Evolutionary conservation across 495 filamentous ascomycete genomes (phyloP).

Genomic region (Lasiosphaeriaceae sp.): DNA sequence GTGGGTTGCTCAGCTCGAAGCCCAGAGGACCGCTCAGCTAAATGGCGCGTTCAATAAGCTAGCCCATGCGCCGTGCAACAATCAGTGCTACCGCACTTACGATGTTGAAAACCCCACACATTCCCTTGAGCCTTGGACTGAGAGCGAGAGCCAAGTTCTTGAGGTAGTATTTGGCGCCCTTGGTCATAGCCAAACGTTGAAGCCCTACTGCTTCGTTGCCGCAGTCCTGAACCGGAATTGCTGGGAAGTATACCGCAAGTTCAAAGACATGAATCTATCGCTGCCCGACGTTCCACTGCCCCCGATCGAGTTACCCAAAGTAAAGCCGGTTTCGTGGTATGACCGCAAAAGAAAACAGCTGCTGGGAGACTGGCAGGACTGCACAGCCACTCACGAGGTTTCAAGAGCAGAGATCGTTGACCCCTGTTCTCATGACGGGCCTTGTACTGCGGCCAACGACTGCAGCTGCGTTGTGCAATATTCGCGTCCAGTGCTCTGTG

Average conservation of each 20-base stretch:
- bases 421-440: slow-evolving; percentile 45
- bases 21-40: slow-evolving; percentile 10
- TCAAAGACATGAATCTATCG: slow-evolving; percentile 34
- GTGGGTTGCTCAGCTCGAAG: slow-evolving; percentile 23
- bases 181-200: slow-evolving; percentile 29
- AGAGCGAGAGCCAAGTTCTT: slow-evolving; percentile 37
- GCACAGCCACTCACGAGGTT: slow-evolving; percentile 42
- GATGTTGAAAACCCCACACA: slow-evolving; percentile 23
- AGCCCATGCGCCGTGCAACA: slow-evolving; percentile 30
- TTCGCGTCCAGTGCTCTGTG: slow-evolving; percentile 51
- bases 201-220: slow-evolving; percentile 38
- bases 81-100: slow-evolving; percentile 38
- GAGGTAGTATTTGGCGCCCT: slow-evolving; percentile 34
- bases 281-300: slow-evolving; percentile 24
- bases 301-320: slow-evolving; percentile 15
- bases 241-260: slow-evolving; percentile 47
- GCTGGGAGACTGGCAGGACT: slow-evolving; percentile 45
- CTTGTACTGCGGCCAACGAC: slow-evolving; percentile 39
- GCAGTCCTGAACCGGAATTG: slow-evolving; percentile 43
- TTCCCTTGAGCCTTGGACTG: slow-evolving; percentile 30
- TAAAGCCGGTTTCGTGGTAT: slow-evolving; percentile 42
- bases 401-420: slow-evolving; percentile 35
- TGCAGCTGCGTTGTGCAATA: slow-evolving; percentile 52
- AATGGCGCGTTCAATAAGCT: slow-evolving; percentile 6
- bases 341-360: slow-evolving; percentile 45